Base-by-base conservation (phyloP, 2,329 filamentous ascomycete genomes). In the Epichloe scottii region DNA sequence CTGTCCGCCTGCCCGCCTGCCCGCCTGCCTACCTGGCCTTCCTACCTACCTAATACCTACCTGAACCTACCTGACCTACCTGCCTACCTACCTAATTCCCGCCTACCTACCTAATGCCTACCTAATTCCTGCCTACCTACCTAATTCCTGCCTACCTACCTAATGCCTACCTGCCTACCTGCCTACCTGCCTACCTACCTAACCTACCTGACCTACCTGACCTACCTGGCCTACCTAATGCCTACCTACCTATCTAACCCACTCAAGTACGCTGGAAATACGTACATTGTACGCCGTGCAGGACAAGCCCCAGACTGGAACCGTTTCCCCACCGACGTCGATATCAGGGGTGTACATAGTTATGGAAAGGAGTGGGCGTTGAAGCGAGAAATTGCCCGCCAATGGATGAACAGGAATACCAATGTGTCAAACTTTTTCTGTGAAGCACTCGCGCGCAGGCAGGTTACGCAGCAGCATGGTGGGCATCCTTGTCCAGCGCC, bases 401-500 rank as follows among this genome's bases (percentile, higher is more conserved):
- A 50, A 51, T 42, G 38, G 37, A 40, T 40, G 45, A 30, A 21
- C 48, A 50, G 43, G 33, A 39, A 49, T 12, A n/a, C 48, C 44
- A 51, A 46, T 52, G 41, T 50, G 50, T 53, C 53, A 43, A 55
- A 46, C 44, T 41, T 45, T 46, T 49, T 46, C 38, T 41, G 49
- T 43, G 49, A 51, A 55, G 49, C 51, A 46, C 51, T 48, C 52
- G 48, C 42, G 30, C 3, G 30, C 30, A 30, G 8, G 45, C 50
- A 46, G 52, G 51, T 51, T 53, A 51, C 54, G 52, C 54, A 52
- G 55, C 48, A 51, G 49, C 46, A 15, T 49, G 51, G 47, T 50
- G 53, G 53, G 40, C 49, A 55, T 53, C 54, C 55, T 50, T 56
- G 54, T 49, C 26, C 49, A 43, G 40, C 41, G 52, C 46, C 45